Conservation (phyloP, 2,329 filamentous ascomycete species). For the Fusarium domesticum region DNA sequence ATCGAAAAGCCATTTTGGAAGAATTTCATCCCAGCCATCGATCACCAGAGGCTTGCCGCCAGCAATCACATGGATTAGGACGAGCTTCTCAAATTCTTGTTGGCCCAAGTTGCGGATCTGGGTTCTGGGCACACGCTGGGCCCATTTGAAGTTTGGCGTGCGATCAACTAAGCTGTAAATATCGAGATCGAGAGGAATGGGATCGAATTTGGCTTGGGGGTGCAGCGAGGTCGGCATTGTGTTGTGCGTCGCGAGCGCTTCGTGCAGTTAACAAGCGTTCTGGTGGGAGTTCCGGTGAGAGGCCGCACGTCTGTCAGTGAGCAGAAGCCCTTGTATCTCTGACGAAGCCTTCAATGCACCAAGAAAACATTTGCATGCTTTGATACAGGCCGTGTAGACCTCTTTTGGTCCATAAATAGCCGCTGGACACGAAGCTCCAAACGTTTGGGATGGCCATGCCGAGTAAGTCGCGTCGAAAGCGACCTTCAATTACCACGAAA, state of each 20-base stretch:
- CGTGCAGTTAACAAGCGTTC: too few species aligned
- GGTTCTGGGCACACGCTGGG: slow-evolving; percentile 71
- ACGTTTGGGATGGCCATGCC: too few species aligned
- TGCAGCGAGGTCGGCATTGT: slow-evolving; percentile 72
- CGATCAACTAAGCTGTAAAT: slow-evolving; percentile 71
- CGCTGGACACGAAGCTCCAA: too few species aligned
- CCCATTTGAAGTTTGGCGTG: slow-evolving; percentile 83
- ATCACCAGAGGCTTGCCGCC: slow-evolving; percentile 87
- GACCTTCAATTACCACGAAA: too few species aligned
- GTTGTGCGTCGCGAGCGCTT: slow-evolving; percentile 7
- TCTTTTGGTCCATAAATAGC: too few species aligned
- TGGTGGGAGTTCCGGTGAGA: too few species aligned
- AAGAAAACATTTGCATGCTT: too few species aligned
- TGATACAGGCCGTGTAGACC: too few species aligned
- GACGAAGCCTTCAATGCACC: too few species aligned
- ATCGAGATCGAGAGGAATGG: slow-evolving; percentile 82
- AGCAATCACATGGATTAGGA: slow-evolving; percentile 77
- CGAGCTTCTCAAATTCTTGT: slow-evolving; percentile 79
- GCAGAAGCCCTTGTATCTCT: too few species aligned
- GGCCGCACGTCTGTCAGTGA: too few species aligned
- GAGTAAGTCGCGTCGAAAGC: too few species aligned
- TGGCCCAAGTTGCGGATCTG: slow-evolving; percentile 75
- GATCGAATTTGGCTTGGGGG: slow-evolving; percentile 86
- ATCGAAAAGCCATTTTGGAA: slow-evolving; percentile 78
- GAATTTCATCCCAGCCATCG: slow-evolving; percentile 75